Evolutionary conservation across 2,329 filamentous ascomycete species (phyloP), one percentile per base, ranked within the genome.

Genomic region (Mycosphaerelloides madeirae): DNA sequence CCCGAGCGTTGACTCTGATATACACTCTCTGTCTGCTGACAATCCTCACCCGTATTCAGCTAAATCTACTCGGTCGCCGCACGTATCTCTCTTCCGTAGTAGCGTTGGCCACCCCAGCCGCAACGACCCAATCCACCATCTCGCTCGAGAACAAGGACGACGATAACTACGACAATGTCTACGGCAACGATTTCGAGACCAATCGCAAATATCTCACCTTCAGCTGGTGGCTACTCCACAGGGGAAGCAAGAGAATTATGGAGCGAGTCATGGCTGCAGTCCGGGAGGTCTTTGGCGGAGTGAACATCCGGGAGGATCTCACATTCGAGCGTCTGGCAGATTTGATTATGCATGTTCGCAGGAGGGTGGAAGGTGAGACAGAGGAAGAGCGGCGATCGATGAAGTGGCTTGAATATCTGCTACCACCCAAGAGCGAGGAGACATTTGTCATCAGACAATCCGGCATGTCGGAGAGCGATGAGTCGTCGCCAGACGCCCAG

Each of bases 11-110:
- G 61, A 95, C 91, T 6, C 76, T 98, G 43, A 77, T 97, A 52
- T 98, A 98, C 66, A 95, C 88, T 1, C 77, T 97, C 35, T 84
- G 85, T 20, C 80, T 98, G 36, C 80, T 98, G 46, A 90, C 87
- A 6, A 81, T 98, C 68, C 81, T 98, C 56, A 98, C 93, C 1
- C 81, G 91, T 49, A 87, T 98, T 60, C 93, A 98, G 70, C 81
- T 98, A 48, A 98, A 98, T 71, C 86, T 98, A 20, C 85, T 98
- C 29, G 93, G 93, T 41, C 85, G 93, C 50, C 80, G 91, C 50
- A 97, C 89, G 67, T 98, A 98, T 68, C 81, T 98, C 38, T 95
- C 91, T 6, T 95, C 88, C 53, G 93, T 98, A 14, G 86, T 97
- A 18, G 88, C 89, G 3, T 79, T 97, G 15, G 91, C 93, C 14